Conservation (phyloP, 352 stramenopile species). For the Salisapilia sapeloensis region DNA sequence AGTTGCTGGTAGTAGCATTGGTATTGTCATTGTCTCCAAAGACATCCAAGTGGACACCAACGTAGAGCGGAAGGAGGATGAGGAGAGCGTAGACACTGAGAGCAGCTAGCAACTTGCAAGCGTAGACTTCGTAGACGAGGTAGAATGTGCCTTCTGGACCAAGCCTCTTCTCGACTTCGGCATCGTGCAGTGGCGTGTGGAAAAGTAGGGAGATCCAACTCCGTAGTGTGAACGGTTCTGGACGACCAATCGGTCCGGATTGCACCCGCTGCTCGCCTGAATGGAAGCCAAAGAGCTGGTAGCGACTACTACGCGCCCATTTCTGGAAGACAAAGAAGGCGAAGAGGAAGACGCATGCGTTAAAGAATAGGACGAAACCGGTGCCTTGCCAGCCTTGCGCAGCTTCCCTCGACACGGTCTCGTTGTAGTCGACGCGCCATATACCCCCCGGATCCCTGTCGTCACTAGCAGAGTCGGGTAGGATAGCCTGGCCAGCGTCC, state of each 20-base stretch:
- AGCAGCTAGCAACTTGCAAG: conserved; percentile 29
- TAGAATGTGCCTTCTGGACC: conserved; percentile 74
- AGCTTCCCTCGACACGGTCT: conserved; percentile 44
- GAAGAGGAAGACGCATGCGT: conserved; percentile 43
- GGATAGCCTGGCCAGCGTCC: no score
- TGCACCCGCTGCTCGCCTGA: conserved; percentile 16
- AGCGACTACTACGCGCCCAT: conserved; percentile 40
- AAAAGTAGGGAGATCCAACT: conserved; percentile 55
- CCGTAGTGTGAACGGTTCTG: conserved; percentile 25
- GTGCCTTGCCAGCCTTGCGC: conserved; percentile 68
- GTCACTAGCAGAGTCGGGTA: no score
- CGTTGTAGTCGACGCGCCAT: conserved; percentile 72
- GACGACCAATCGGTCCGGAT: conserved; percentile 6
- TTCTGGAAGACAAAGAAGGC: conserved; percentile 52
- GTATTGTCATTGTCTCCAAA: not conserved
- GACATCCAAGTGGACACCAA: conserved; percentile 14
- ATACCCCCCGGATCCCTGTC: no score
- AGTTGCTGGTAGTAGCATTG: no score
- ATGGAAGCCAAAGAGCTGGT: conserved; percentile 54
- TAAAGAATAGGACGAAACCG: conserved; percentile 57
- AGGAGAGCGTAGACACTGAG: conserved; percentile 51
- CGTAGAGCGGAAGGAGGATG: conserved; percentile 53
- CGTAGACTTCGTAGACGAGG: conserved; percentile 70
- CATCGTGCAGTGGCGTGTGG: conserved; percentile 48
- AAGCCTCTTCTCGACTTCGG: conserved; percentile 37